phyloP scores from a whole-genome alignment of 192 early-diverging fungal species.

The Martensiomyces pterosporus region DNA sequence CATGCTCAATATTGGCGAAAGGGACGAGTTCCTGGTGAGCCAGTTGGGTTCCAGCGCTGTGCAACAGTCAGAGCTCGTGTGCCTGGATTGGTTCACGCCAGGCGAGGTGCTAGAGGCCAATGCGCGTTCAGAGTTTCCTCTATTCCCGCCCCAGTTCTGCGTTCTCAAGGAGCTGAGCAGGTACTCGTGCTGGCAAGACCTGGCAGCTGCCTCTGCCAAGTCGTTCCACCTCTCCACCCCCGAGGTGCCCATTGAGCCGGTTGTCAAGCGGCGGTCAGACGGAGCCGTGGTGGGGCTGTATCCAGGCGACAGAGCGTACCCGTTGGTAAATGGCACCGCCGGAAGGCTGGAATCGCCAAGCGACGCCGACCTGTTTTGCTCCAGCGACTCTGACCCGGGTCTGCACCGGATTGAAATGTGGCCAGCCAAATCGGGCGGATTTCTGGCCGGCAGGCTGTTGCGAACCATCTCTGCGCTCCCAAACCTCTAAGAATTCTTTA shows the following conservation, averaged over 20 bases:
- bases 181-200: slow-evolving; percentile 46
- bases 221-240: neutral
- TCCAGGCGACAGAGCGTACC: slow-evolving; percentile 39
- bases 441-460: slow-evolving; percentile 12
- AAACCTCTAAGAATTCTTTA: too few relatives aligned
- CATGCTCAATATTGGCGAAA: slow-evolving; percentile 14
- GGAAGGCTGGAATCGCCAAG: too few relatives aligned
- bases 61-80: slow-evolving; percentile 53
- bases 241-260: slow-evolving; percentile 22
- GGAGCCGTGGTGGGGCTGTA: slow-evolving; percentile 26
- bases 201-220: slow-evolving; percentile 7
- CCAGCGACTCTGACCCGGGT: neutral
- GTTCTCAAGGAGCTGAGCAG: slow-evolving; percentile 52
- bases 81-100: slow-evolving; percentile 67
- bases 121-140: slow-evolving; percentile 35
- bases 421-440: slow-evolving; percentile 18
- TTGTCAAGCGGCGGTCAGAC: slow-evolving; percentile 25
- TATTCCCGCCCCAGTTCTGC: slow-evolving; percentile 68
- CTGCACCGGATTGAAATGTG: slow-evolving; percentile 35
- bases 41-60: slow-evolving; percentile 10
- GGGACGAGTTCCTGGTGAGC: slow-evolving; percentile 5
- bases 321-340: neutral
- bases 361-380: slow-evolving; percentile 14
- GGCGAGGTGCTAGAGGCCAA: slow-evolving; percentile 55
- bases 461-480: too few relatives aligned